Base-by-base conservation (phyloP, 2,329 filamentous ascomycete genomes). In the Fusarium sp. region DNA sequence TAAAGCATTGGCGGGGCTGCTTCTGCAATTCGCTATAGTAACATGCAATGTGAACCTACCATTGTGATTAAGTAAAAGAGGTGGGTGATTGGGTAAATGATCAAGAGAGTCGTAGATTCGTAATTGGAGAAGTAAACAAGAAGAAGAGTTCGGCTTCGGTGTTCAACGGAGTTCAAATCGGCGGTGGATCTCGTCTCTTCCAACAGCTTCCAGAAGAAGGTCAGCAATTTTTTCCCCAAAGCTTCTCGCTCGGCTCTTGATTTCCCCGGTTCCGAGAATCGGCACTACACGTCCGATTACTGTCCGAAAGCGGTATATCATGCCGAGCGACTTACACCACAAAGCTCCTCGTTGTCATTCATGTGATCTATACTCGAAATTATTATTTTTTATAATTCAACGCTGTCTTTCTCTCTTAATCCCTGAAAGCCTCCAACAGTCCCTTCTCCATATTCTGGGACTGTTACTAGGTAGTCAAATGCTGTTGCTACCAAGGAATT, bases 181-280 rank as follows among this genome's bases (percentile, higher is more conserved):
- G 70, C 53, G 67, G 77, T 80, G 80, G 80, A 79, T 75, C 79
- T 81, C 72, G 44, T 72, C 67, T 78, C 72, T 82, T 82, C 82
- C 67, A 83, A 82, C 75, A 82, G 80, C 82, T 83, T 83, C 81
- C 80, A 83, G 80, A 82, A 81, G 75, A 75, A 64, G 63, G 75
- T 73, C 74, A 76, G 77, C 79, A 82, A 82, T 81, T 82, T 82
- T 82, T 83, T 78, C 72, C 70, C 45, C 61, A 54, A 69, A 70
- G 64, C 73, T 73, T 64, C 47, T 48, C 48, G 26, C 15, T 70
- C 79, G 79, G 80, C 75, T 62, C 65, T 70, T 72, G 76, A 78
- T 80, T 81, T 81, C 74, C 74, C 79, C 79, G 79, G 72, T 80
- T 80, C 79, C 80, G 80, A 74, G 18, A 55, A 64, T 38, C 45